Evolutionary conservation across 2,329 filamentous ascomycete genomes (phyloP), one percentile per base, ranked within the genome.

Genomic region (Verticillium nonalfalfae): DNA sequence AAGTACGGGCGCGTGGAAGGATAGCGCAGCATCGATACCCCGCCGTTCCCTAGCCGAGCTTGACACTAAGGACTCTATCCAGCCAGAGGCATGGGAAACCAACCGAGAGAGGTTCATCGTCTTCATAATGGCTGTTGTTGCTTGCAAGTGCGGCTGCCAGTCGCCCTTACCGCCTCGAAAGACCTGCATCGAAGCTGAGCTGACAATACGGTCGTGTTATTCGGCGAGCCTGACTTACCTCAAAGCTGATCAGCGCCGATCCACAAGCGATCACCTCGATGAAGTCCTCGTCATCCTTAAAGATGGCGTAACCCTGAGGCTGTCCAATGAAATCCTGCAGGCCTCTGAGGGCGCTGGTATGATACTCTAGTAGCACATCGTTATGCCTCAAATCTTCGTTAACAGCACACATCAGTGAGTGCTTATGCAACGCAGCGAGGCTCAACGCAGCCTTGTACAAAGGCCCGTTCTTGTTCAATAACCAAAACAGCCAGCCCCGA

Each of bases 401-500:
- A 0, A 71, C 63, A 15, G 66, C 66, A 7, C 62, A 60, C 52
- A 68, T 65, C 36, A 67, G 65, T 26, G 60, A 64, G 34, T 71
- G 68, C n/a, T 70, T 68, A 10, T 70, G 69, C 1, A 70, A 61
- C 1, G 69, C 69, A 2, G 69, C 66, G 1, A 71, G 60, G 1
- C 68, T 71, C 3, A 71, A 62, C 11, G 67, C 66, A 2, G 69
- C 69, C 11, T 71, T 65, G 11, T 65, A 67, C 9, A 71, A 54
- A 1, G 69, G 67, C 0, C 68, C 66, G 4, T 63, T 65, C 56
- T 58, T 61, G 3, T 39, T 60, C 7, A 66, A 31, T 15, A 71
- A 63, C 57, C 67, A 71, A 39, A 69, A 69, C 1, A 71, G 60
- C 69, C 69, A 71, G 0, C 67, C 69, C 50, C 69, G 60, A 13